Evolutionary conservation across 2,329 filamentous ascomycete genomes (phyloP), one percentile per base, ranked within the genome.

Genomic region (Spiromastix sp.): DNA sequence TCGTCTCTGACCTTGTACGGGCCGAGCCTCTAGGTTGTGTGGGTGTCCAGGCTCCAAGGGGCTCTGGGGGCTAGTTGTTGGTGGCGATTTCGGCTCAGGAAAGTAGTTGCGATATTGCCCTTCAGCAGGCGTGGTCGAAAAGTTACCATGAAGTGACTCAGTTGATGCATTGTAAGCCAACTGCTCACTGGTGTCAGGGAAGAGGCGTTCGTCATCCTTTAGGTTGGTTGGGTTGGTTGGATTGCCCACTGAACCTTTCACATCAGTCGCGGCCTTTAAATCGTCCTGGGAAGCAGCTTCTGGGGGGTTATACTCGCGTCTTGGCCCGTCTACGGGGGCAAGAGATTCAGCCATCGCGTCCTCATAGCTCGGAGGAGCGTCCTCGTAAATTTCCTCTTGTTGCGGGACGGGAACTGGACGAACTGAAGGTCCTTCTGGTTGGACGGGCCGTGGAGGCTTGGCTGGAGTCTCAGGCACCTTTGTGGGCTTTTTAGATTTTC

Each of bases 341-440:
- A 91, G 61, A 39, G 79, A 74, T 44, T 84, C 79, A 5, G 85
- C 86, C 61, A 95, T 79, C 9, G 85, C 86, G 59, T 95, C 87
- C 59, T 94, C 86, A 52, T 96, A 96, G 50, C 85, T 94, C 5
- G 87, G 87, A 12, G 89, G 87, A n/a, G 85, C 84, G 37, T 91
- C 85, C 20, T 85, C 79, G 44, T 54, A 55, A 6, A 37, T 18
- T 10, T 40, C 25, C 19, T 20, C 15, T 31, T 33, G 32, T 27
- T 45, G 40, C 37, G 47, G 47, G 19, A 42, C 39, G 12, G 54
- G 41, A 5, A 48, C 46, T 3, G 50, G 45, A 20, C 32, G 32
- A 8, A 36, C 30, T 10, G 34, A 10, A 9, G 44, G 42, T 21
- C 35, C 44, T n/a, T 47, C 41, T 22, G 59, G 49, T 48, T 64